These are phyloP conservation scores for Anastatica hierochuntica DNA, from an alignment of 345 rosid species.

Conservation along the genomic window DNA sequence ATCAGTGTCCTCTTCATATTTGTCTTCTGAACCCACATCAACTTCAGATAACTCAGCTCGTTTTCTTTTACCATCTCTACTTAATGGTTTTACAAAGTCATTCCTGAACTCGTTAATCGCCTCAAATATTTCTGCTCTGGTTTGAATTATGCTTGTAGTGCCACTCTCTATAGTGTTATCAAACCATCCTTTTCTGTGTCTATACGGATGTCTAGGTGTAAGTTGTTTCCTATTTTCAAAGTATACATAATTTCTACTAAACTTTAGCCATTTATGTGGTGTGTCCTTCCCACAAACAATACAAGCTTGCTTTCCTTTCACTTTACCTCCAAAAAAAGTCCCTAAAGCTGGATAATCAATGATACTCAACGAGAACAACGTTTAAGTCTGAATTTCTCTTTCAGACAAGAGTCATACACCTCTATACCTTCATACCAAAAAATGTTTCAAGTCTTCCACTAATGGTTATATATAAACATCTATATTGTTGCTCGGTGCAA, in stretches of 20 bases:
- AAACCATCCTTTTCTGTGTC: neutral
- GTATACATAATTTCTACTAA: neutral
- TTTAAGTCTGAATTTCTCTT: neutral
- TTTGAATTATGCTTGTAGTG: neutral
- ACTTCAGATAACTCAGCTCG: neutral
- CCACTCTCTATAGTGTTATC: neutral
- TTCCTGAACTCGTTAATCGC: neutral
- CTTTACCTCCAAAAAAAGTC: neutral
- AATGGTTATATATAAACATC: neutral
- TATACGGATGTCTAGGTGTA: neutral
- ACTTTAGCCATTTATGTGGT: neutral
- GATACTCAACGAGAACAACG: neutral
- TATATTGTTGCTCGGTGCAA: neutral
- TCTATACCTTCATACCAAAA: neutral
- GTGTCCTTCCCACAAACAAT: neutral
- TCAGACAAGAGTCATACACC: neutral
- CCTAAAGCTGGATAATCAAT: neutral
- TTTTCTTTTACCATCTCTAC: neutral
- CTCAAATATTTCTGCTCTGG: neutral
- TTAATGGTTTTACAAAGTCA: neutral
- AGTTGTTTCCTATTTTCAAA: neutral
- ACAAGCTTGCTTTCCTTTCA: neutral
- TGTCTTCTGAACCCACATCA: neutral
- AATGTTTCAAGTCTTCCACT: neutral
- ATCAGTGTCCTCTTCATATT: neutral